Evolutionary conservation across 2,329 filamentous ascomycete species (phyloP), one percentile per base, ranked within the genome.

Genomic region (Pleurostoma richardsiae): DNA sequence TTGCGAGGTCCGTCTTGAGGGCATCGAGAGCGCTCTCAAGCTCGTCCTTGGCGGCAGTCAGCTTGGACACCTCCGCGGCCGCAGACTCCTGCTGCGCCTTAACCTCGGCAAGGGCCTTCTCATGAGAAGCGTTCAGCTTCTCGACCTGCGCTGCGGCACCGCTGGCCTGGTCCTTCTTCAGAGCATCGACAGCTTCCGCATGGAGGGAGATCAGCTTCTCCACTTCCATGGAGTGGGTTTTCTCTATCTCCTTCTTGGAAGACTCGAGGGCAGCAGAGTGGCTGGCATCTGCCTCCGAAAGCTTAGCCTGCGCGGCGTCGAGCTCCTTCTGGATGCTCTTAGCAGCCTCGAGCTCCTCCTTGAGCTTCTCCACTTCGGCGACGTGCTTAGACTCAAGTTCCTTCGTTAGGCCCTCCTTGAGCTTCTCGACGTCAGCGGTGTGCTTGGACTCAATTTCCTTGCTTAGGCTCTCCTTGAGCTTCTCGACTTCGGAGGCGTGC

Each of bases 151-250:
- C 65, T 50, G 66, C 63, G 10, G 63, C 54, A 3, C 65, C 59
- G 44, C 50, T 48, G 11, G 50, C 50, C 10, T 48, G 42, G 10
- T 73, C 66, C 8, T 59, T 55, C 60, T 69, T 71, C 56, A 72
- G 57, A 30, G 55, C 58, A 10, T 71, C 67, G 43, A 73, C 55
- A 10, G 66, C 62, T 47, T 75, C 68, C 4, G 65, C 62, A 51
- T 76, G 69, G 45, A 66, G 59, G 27, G 61, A 60, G 36, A 71
- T 60, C 19, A 77, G 60, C 52, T 73, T 72, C 53, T 76, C 70
- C 28, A 80, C 63, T 49, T 77, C 71, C 27, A 64, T 64, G 39
- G 71, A 66, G 45, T 76, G 68, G 27, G 63, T 56, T 29, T 63
- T 60, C 39, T 73, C 65, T 29, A 59, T 62, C 42, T 70, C 64